phyloP scores from a whole-genome alignment of 345 rosid species.

The Salix exigua region DNA sequence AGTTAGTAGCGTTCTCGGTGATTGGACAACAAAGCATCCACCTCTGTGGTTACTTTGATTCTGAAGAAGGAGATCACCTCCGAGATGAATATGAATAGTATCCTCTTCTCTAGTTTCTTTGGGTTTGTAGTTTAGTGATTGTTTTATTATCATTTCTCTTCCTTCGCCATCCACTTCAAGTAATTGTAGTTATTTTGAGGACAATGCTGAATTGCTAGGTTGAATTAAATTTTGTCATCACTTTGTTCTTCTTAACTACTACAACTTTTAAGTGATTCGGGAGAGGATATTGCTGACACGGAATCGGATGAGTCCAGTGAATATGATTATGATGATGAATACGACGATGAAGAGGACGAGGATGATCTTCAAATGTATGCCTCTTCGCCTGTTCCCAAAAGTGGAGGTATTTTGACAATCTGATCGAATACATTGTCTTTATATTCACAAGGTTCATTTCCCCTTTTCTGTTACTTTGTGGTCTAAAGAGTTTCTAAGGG shows the following conservation, averaged over 20 bases:
- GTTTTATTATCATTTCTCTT: too few relatives aligned
- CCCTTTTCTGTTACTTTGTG: not conserved
- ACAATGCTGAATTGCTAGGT: not conserved
- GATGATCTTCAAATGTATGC: conserved; percentile 34
- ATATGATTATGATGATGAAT: conserved; percentile 60
- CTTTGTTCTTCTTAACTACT: conserved; percentile 16
- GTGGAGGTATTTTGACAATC: conserved; percentile 55
- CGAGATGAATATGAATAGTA: conserved; percentile 69
- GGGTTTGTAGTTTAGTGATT: not conserved
- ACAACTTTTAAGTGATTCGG: conserved; percentile 49
- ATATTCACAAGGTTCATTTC: not conserved
- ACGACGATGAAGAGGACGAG: conserved; percentile 40
- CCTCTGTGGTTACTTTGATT: conserved; percentile 71
- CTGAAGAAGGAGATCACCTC: conserved; percentile 43
- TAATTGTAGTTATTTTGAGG: not conserved
- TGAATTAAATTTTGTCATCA: not conserved
- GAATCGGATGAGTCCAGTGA: conserved; percentile 63
- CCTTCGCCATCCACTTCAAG: too few relatives aligned
- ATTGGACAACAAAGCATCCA: conserved; percentile 77
- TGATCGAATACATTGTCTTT: conserved; percentile 9
- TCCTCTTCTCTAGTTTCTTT: conserved; percentile 38
- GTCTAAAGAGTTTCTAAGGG: not conserved
- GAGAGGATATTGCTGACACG: conserved; percentile 52
- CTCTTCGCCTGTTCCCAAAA: conserved; percentile 45
- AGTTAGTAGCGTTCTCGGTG: conserved; percentile 64